These are phyloP conservation scores for Arthromyces matolae DNA, from an alignment of 768 basidiomycete species.

Conservation along the genomic window DNA sequence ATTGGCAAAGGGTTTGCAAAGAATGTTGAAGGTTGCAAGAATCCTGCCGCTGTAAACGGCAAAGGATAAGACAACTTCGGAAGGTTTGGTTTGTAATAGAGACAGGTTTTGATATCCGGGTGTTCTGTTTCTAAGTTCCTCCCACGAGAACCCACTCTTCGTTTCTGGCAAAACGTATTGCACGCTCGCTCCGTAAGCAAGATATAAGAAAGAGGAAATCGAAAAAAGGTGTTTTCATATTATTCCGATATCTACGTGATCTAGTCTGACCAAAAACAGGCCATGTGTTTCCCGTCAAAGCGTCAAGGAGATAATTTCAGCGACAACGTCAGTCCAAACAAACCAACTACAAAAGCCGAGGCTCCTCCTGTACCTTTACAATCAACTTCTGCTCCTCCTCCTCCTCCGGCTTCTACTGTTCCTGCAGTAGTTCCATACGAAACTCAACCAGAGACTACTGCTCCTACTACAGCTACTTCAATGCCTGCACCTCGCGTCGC, in stretches of 20 bases:
- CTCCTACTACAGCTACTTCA: not conserved
- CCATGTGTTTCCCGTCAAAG: conserved; percentile 34
- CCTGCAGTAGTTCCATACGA: conserved; percentile 14
- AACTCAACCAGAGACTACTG: conserved; percentile 2
- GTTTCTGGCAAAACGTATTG: not conserved
- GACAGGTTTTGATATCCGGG: conserved; percentile 6
- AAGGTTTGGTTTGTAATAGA: conserved; percentile 6
- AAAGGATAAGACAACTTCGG: conserved; percentile 1
- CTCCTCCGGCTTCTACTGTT: conserved; percentile 9
- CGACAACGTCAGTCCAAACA: conserved; percentile 20
- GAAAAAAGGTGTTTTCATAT: not conserved
- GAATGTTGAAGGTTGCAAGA: not conserved
- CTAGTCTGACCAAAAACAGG: conserved; percentile 5
- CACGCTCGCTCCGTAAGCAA: conserved; percentile 3
- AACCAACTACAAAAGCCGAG: conserved; percentile 26
- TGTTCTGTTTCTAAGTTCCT: conserved; percentile 15
- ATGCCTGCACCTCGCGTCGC: conserved; percentile 57
- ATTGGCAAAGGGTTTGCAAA: too few species aligned
- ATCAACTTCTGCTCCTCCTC: not conserved
- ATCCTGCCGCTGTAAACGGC: conserved; percentile 2
- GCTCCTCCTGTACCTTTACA: conserved; percentile 7
- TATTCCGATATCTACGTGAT: conserved; percentile 4
- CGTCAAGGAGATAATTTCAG: conserved; percentile 29
- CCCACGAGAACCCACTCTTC: conserved; percentile 23
- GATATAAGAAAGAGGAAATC: conserved; percentile 12